Conservation (phyloP, 208 protist species). For the Trypanosoma scelopori region DNA sequence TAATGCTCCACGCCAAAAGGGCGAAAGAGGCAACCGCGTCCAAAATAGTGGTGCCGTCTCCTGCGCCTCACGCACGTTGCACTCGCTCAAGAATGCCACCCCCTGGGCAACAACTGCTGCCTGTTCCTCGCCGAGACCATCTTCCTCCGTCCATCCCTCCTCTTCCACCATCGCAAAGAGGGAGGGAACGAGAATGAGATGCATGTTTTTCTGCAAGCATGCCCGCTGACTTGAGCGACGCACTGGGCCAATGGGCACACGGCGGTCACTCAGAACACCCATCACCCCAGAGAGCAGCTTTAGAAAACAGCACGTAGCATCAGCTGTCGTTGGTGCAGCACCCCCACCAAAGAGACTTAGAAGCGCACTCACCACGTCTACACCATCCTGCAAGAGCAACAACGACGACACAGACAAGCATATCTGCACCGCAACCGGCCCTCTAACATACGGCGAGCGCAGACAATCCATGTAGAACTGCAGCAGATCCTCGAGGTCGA, state of each 20-base stretch:
- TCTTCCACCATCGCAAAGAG: background rate
- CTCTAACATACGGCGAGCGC: background rate
- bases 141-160: background rate
- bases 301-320: constrained; percentile 28
- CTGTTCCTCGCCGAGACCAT: constrained; percentile 14
- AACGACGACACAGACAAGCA: constrained; percentile 47
- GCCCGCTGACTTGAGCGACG: constrained; percentile 56
- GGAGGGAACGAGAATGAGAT: constrained; percentile 21
- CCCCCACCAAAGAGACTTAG: constrained; percentile 18
- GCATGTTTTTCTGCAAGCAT: constrained; percentile 46
- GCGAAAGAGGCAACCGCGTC: constrained; percentile 38
- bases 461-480: constrained; percentile 40
- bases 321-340: background rate
- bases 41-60: constrained; percentile 58
- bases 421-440: constrained; percentile 38
- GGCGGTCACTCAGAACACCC: constrained; percentile 58
- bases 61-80: constrained; percentile 49
- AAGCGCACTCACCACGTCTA: constrained; percentile 10
- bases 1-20: constrained; percentile 49
- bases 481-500: constrained; percentile 44
- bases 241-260: constrained; percentile 59
- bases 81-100: constrained; percentile 50
- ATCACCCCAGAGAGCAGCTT: constrained; percentile 39
- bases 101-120: constrained; percentile 31
- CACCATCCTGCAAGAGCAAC: constrained; percentile 34